These are phyloP conservation scores for Cenchrus purpureus DNA, from an alignment of 176 grass and related monocot genomes.

Conservation along the genomic window DNA sequence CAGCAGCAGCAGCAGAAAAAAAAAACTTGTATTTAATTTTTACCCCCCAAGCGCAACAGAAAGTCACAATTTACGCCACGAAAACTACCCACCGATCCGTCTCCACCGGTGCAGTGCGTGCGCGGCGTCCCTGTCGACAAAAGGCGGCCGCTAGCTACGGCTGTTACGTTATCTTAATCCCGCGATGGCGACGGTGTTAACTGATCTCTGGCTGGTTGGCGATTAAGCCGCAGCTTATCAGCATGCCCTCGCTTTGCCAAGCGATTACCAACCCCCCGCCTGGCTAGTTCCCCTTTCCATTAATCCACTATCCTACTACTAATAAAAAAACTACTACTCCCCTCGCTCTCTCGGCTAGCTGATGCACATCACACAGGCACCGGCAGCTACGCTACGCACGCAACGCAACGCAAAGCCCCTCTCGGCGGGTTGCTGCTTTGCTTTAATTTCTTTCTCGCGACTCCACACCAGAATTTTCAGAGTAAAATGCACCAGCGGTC, in stretches of 20 bases:
- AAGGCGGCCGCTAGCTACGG: slow-evolving; percentile 12
- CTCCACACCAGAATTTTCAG: too few relatives aligned
- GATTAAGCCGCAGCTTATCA: neutral
- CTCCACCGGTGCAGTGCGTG: neutral
- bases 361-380: too few relatives aligned
- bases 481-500: too few relatives aligned
- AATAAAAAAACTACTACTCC: neutral
- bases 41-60: too few relatives aligned
- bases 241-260: neutral
- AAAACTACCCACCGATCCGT: neutral
- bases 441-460: too few relatives aligned
- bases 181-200: neutral
- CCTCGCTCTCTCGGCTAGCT: neutral
- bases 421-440: too few relatives aligned
- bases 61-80: neutral
- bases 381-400: too few relatives aligned
- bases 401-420: too few relatives aligned
- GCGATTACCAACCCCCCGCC: neutral
- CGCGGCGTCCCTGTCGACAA: slow-evolving; percentile 31
- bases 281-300: neutral
- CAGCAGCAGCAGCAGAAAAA: neutral
- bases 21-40: too few relatives aligned
- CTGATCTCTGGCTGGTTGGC: neutral
- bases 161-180: slow-evolving; percentile 1
- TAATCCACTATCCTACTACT: neutral